Evolutionary conservation across 257 asterid species (phyloP).

Genomic region (Pogostemon cablin): DNA sequence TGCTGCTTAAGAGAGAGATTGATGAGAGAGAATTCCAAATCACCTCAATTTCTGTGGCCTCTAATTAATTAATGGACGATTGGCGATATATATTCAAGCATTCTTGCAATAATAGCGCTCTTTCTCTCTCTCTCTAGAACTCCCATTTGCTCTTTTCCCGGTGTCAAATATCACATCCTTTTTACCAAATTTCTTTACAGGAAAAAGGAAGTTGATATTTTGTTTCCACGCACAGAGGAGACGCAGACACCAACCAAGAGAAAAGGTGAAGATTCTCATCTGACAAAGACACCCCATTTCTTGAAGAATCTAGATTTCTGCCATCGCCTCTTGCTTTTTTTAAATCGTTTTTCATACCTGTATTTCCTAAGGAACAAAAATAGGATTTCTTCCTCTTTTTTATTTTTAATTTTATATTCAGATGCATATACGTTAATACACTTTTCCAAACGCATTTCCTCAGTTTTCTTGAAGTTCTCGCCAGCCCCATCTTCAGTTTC

Average conservation of each 20-base stretch:
- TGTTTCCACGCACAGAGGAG: constrained; percentile 41
- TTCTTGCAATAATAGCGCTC: not conserved
- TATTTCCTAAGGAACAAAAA: constrained; percentile 12
- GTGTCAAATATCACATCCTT: constrained; percentile 31
- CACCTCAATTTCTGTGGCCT: constrained; percentile 13
- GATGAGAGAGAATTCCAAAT: not conserved
- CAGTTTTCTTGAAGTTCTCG: constrained; percentile 41
- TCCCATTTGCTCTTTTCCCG: constrained; percentile 2
- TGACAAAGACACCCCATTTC: constrained; percentile 46
- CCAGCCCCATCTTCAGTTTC: constrained; percentile 33
- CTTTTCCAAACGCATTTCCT: constrained; percentile 21
- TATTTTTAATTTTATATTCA: not conserved
- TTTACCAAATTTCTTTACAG: not conserved
- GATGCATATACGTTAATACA: not conserved
- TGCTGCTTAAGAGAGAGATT: not conserved
- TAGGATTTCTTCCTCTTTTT: not conserved
- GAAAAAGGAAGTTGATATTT: constrained; percentile 27
- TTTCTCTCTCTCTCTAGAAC: not conserved
- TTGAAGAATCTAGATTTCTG: constrained; percentile 37
- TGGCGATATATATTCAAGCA: constrained; percentile 21
- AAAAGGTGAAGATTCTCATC: constrained; percentile 56
- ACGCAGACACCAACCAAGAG: constrained; percentile 50
- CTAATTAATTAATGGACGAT: not conserved
- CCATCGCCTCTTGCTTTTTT: constrained; percentile 44
- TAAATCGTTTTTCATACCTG: not conserved